phyloP scores from a whole-genome alignment of 1,284 basidiomycete species.

The Thecaphora frezii region DNA sequence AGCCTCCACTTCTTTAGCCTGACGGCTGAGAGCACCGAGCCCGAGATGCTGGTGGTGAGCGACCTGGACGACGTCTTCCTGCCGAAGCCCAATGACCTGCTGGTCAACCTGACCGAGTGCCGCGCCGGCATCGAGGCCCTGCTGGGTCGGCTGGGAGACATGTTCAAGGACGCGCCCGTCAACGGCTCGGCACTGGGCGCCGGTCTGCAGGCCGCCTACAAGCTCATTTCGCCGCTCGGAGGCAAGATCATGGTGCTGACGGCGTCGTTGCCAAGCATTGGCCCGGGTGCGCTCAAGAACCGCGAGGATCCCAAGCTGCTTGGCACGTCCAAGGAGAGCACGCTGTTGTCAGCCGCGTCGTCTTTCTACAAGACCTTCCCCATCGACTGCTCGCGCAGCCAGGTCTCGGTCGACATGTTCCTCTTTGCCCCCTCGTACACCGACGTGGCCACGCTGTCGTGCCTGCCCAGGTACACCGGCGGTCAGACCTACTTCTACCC shows the following conservation, averaged over 20 bases:
- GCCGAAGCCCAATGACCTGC: conserved; percentile 90
- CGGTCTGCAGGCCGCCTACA: conserved; percentile 91
- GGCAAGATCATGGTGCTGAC: conserved; percentile 93
- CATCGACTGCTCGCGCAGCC: conserved; percentile 94
- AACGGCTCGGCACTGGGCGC: conserved; percentile 95
- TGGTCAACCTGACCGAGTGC: conserved; percentile 88
- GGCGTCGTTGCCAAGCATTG: conserved; percentile 81
- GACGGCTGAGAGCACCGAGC: conserved; percentile 74
- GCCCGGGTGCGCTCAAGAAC: conserved; percentile 89
- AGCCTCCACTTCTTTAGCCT: conserved; percentile 97
- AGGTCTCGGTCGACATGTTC: conserved; percentile 99
- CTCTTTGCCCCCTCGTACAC: conserved; percentile 90
- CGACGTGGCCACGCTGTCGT: conserved; percentile 89
- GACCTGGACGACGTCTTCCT: conserved; percentile 96
- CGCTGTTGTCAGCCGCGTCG: conserved; percentile 64
- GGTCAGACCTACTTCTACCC: conserved; percentile 99
- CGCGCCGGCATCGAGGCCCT: conserved; percentile 79
- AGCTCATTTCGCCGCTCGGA: conserved; percentile 88
- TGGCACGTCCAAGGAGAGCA: conserved; percentile 81
- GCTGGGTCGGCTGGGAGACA: conserved; percentile 80
- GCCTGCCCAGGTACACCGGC: conserved; percentile 93
- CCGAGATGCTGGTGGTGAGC: conserved; percentile 93
- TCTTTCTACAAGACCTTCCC: conserved; percentile 99
- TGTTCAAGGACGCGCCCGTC: conserved; percentile 91
- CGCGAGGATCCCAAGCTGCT: conserved; percentile 94